phyloP scores from a whole-genome alignment of 164 flowering plant genomes.

The Sextonia rubra region DNA sequence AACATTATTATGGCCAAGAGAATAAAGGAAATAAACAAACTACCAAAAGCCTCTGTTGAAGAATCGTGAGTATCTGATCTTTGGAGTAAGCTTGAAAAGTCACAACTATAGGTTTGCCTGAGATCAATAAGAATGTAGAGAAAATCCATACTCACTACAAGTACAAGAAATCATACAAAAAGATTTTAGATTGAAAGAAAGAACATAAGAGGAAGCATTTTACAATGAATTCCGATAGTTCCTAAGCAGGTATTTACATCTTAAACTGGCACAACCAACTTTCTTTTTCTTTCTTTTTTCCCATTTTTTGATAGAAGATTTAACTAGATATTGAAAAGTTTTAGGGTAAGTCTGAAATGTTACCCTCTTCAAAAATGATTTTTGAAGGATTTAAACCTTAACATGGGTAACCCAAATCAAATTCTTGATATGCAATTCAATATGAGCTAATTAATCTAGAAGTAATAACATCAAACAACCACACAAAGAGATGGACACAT shows the following conservation, averaged over 20 bases:
- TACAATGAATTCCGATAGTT: not conserved
- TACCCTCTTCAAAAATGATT: not conserved
- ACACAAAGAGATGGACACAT: too few relatives aligned
- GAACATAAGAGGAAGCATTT: not conserved
- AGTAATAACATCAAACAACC: too few relatives aligned
- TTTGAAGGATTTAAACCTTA: too few relatives aligned
- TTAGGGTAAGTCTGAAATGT: not conserved
- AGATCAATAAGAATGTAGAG: conserved; percentile 8
- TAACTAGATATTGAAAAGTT: not conserved
- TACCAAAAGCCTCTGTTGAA: conserved; percentile 84
- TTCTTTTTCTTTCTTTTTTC: too few relatives aligned
- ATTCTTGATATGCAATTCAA: too few relatives aligned
- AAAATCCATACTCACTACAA: conserved; percentile 1
- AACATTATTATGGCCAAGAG: not conserved
- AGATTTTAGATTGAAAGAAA: not conserved
- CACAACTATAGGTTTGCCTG: conserved; percentile 81
- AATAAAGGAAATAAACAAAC: conserved; percentile 9
- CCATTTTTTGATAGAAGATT: too few relatives aligned
- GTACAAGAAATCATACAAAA: not conserved
- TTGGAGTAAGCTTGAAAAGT: conserved; percentile 87
- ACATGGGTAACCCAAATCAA: too few relatives aligned
- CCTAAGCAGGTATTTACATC: not conserved
- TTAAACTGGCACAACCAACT: not conserved
- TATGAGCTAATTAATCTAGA: too few relatives aligned
- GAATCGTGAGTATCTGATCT: conserved; percentile 77